Conservation (phyloP, 2,329 filamentous ascomycete species). For the Alternaria burnsii region DNA sequence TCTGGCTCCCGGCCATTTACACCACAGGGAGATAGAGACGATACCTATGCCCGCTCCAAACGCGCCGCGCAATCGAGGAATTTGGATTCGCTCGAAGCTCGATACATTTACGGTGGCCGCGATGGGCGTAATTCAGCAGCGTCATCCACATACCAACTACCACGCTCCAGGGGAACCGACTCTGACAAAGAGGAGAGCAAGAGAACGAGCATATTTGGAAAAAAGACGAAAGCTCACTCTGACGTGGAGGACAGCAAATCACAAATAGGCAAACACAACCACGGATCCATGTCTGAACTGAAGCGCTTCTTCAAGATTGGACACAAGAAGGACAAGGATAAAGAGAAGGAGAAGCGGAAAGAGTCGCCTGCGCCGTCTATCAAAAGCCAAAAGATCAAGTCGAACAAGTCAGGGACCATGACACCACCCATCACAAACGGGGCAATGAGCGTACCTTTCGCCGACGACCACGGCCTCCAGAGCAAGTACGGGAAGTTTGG, state of each 20-base stretch:
- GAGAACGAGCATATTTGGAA: conserved; percentile 62
- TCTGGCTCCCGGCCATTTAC: conserved; percentile 77
- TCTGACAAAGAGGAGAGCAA: conserved; percentile 56
- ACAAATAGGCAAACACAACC: conserved; percentile 52
- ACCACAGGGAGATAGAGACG: conserved; percentile 79
- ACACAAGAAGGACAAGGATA: conserved; percentile 63
- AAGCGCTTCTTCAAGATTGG: conserved; percentile 95
- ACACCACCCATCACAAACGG: conserved; percentile 49
- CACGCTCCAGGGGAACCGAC: conserved; percentile 56
- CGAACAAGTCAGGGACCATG: conserved; percentile 51
- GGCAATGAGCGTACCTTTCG: conserved; percentile 74
- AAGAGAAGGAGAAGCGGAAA: conserved; percentile 58
- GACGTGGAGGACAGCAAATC: conserved; percentile 51
- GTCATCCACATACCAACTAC: conserved; percentile 49
- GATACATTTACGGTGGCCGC: conserved; percentile 83
- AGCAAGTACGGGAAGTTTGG: conserved; percentile 97
- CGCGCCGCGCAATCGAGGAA: conserved; percentile 74
- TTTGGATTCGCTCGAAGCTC: conserved; percentile 74
- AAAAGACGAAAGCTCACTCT: conserved; percentile 58
- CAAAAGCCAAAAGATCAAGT: conserved; percentile 62
- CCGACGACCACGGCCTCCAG: conserved; percentile 88
- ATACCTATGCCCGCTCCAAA: conserved; percentile 86
- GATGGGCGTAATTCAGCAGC: conserved; percentile 65
- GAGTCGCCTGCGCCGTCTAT: conserved; percentile 69
- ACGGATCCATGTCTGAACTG: conserved; percentile 90